A percentile compares a stretch with the other conserved stretches of the same genome.
phyloP scores from a whole-genome alignment of 2,329 filamentous ascomycete species.

The Xylariales sp. region DNA sequence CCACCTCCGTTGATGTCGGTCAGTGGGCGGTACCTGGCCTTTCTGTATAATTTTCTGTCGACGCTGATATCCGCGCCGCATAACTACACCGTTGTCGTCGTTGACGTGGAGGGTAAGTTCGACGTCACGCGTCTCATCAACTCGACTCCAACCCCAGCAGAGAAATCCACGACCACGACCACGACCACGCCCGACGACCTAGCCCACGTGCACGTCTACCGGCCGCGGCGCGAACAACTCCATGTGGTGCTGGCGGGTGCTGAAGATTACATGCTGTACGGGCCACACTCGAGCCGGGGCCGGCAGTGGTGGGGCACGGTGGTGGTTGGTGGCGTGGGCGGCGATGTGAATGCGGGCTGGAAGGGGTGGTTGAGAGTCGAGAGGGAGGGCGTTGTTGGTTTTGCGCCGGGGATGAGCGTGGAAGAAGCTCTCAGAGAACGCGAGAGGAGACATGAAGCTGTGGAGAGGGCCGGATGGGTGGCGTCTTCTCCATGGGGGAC shows the following conservation, averaged over 20 bases:
- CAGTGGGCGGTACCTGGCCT: conserved; percentile 63
- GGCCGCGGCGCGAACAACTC: conserved; percentile 50
- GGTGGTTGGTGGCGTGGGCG: conserved; percentile 58
- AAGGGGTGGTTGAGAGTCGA: conserved; percentile 67
- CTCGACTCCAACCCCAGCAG: neutral
- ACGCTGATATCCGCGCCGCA: conserved; percentile 62
- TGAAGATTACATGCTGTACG: conserved; percentile 64
- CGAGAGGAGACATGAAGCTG: conserved; percentile 53
- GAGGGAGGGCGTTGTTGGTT: conserved; percentile 55
- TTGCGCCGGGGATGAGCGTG: conserved; percentile 54
- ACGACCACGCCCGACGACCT: conserved; percentile 53
- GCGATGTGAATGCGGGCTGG: conserved; percentile 55
- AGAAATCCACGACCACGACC: conserved; percentile 38
- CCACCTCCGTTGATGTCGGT: conserved; percentile 58
- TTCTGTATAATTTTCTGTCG: conserved; percentile 67
- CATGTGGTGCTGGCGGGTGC: conserved; percentile 55
- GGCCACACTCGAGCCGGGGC: conserved; percentile 55
- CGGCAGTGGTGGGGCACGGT: conserved; percentile 70
- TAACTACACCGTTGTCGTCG: conserved; percentile 61
- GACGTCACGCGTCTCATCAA: conserved; percentile 60
- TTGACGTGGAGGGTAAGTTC: conserved; percentile 68
- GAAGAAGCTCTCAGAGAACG: conserved; percentile 60
- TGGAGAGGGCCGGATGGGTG: conserved; percentile 59
- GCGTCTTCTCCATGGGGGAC: conserved; percentile 62
- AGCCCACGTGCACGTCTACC: conserved; percentile 63